phyloP scores from a whole-genome alignment of 2,329 filamentous ascomycete genomes.

The Alternaria sp. region DNA sequence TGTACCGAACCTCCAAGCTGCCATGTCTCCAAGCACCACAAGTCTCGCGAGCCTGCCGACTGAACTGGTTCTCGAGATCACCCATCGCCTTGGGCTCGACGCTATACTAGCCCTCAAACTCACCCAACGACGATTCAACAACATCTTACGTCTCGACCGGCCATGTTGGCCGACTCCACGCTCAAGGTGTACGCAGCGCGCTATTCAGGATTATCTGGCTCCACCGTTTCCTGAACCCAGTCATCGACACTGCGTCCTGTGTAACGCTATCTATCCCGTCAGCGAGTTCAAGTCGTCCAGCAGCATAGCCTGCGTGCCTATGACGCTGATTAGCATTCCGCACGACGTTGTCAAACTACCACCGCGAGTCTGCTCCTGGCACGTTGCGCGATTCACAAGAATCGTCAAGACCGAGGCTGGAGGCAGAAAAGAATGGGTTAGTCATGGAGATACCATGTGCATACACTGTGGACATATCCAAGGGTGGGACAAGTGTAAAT shows the following conservation, averaged over 20 bases:
- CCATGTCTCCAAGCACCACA: constrained; percentile 18
- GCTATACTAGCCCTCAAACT: constrained; percentile 53
- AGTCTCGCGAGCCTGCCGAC: constrained; percentile 47
- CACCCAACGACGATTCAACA: constrained; percentile 43
- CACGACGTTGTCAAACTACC: constrained; percentile 43
- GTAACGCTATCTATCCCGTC: constrained; percentile 41
- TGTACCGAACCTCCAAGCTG: background rate
- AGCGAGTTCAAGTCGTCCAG: constrained; percentile 44
- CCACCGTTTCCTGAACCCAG: constrained; percentile 19
- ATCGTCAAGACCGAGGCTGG: constrained; percentile 30
- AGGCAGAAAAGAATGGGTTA: constrained; percentile 44
- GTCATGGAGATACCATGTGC: constrained; percentile 40
- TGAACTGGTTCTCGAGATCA: constrained; percentile 54
- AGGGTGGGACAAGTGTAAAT: constrained; percentile 39
- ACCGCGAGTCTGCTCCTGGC: constrained; percentile 45
- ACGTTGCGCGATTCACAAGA: constrained; percentile 42
- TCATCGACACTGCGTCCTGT: constrained; percentile 43
- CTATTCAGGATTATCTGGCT: constrained; percentile 40
- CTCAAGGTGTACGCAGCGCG: constrained; percentile 41
- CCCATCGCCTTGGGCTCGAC: constrained; percentile 48
- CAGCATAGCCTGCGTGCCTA: constrained; percentile 38
- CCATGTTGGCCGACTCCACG: constrained; percentile 23
- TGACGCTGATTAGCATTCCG: constrained; percentile 11
- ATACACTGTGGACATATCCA: constrained; percentile 48
- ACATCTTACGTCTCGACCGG: constrained; percentile 31